A percentile compares a stretch with the other conserved stretches of the same genome.
phyloP scores from a whole-genome alignment of 2,329 filamentous ascomycete species.

The Aaosphaeria pasadenensis region DNA sequence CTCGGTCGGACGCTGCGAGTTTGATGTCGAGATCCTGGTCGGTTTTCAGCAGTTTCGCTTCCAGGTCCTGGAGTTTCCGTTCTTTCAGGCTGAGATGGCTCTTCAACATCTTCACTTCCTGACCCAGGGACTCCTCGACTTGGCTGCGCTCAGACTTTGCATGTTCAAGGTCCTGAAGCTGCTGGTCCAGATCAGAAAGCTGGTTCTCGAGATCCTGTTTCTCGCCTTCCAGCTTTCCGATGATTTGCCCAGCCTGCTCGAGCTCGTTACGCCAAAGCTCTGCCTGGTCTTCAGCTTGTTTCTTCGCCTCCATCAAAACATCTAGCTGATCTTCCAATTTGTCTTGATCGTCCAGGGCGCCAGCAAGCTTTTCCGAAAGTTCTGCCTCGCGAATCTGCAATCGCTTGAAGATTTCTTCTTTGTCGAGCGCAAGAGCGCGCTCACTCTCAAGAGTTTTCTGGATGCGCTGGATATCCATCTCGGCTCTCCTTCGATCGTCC shows the following conservation, averaged over 20 bases:
- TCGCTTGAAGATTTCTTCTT: constrained; percentile 98
- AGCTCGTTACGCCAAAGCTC: constrained; percentile 76
- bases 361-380: constrained; percentile 86
- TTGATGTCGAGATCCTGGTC: constrained; percentile 91
- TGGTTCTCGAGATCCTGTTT: constrained; percentile 71
- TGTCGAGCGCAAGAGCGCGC: constrained; percentile 90
- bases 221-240: constrained; percentile 80
- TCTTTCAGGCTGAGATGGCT: constrained; percentile 89
- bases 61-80: constrained; percentile 82
- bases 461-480: constrained; percentile 82
- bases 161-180: constrained; percentile 67
- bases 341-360: constrained; percentile 91
- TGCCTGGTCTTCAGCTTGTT: constrained; percentile 79
- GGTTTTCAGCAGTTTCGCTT: constrained; percentile 75
- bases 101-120: constrained; percentile 86
- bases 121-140: constrained; percentile 72
- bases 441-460: constrained; percentile 96
- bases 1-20: constrained; percentile 72
- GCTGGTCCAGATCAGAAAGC: constrained; percentile 66
- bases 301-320: constrained; percentile 82
- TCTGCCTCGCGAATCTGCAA: constrained; percentile 88
- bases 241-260: constrained; percentile 86
- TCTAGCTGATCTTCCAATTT: constrained; percentile 91
- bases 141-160: constrained; percentile 70
- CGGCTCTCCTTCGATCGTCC: constrained; percentile 83